These are phyloP conservation scores for Pseudohyphozyma bogoriensis DNA, from an alignment of 768 basidiomycete genomes.

Conservation along the genomic window DNA sequence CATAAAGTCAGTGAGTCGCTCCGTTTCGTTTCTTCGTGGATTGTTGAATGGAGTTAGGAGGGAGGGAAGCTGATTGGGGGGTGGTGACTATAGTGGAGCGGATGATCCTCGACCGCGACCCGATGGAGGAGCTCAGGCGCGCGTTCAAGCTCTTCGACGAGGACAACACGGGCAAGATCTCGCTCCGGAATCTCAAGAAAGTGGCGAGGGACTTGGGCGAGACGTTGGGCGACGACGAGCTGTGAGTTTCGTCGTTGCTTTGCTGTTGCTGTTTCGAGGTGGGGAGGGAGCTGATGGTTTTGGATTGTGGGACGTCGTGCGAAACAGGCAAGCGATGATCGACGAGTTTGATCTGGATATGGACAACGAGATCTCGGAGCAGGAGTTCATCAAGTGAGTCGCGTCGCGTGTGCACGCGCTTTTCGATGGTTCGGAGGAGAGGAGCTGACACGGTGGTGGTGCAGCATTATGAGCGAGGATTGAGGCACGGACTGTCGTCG, in stretches of 20 bases:
- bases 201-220: slow-evolving; percentile 98
- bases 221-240: slow-evolving; percentile 84
- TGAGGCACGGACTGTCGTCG: no score
- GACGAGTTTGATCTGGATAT: slow-evolving; percentile 99
- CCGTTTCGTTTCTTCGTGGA: slow-evolving; percentile 1
- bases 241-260: slow-evolving; percentile 51
- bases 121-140: slow-evolving; percentile 87
- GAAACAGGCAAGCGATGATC: slow-evolving; percentile 91
- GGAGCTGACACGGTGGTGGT: not conserved
- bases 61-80: not conserved
- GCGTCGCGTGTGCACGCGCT: not conserved
- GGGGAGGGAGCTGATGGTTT: not conserved
- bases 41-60: not conserved
- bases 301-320: no score
- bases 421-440: not conserved
- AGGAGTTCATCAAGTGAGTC: slow-evolving; percentile 56
- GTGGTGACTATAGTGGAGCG: slow-evolving; percentile 59
- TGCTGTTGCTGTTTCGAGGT: not conserved
- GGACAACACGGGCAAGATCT: slow-evolving; percentile 89
- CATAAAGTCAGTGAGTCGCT: slow-evolving; percentile 72
- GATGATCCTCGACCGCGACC: slow-evolving; percentile 83
- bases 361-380: slow-evolving; percentile 92
- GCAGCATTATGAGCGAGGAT: slow-evolving; percentile 8
- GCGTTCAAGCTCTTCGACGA: slow-evolving; percentile 97
- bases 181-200: slow-evolving; percentile 73